Base-by-base conservation (phyloP, 2,329 filamentous ascomycete genomes). In the Alternaria arbusti region DNA sequence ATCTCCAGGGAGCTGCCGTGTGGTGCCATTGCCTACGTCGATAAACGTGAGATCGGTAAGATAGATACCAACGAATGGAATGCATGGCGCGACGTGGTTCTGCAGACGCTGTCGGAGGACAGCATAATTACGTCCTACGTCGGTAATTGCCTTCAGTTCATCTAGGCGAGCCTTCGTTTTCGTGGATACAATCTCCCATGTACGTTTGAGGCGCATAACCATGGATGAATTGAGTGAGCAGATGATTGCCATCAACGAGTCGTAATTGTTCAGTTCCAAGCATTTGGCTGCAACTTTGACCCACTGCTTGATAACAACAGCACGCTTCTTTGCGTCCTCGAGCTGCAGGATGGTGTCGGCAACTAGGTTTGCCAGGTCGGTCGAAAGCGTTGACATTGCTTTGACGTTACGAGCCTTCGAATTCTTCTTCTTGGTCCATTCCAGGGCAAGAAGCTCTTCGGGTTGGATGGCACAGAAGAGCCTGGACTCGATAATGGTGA, bases 21-120 rank as follows among this genome's bases (percentile, higher is more conserved):
- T 94, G 6, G 93, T 88, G 32, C 92, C 91, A 79, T 98, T 98
- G 65, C 96, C 96, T 68, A 95, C 94, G 76, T 98, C 94, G 58
- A 97, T 91, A 80, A 99, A 98, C 0, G 94, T 97, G 40, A 99
- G 85, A 77, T 99, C 96, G 0, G 96, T 99, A 43, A 99, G 85
- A 79, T 97, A 98, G 82, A 97, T 97, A 67, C 96, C 96, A 3
- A 99, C 88, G 78, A 98, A 99, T 0, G 96, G 96, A 57, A 99
- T 86, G 77, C 96, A 99, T 6, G 96, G 95, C 1, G 94, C 93
- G 0, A 96, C 90, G 58, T 96, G 92, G 72, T 93, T 91, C 70
- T 95, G 90, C 4, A 99, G 88, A 47, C 92, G 90, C 61, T 91
- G 89, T 49, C 96, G 91, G 23, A 99, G 88, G 11, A 91, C 89